Base-by-base conservation (phyloP, 1,284 basidiomycete genomes). In the Ganoderma meredithae region DNA sequence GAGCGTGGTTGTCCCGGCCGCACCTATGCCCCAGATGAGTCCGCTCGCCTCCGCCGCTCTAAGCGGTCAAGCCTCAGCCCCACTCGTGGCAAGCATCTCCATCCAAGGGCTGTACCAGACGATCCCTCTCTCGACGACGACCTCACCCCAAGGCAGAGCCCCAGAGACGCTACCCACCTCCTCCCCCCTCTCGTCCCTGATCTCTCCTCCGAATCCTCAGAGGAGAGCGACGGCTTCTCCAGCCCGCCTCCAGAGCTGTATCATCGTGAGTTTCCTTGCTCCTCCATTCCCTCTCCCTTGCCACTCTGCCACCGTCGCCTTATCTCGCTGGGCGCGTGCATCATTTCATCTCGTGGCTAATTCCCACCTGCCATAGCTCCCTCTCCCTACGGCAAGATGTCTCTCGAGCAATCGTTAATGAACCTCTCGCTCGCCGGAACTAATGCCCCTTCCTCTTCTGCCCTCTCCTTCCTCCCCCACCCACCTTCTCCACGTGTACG, bases 1-100 rank as follows among this genome's bases (percentile, higher is more conserved):
- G 90, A 86, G 72, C 87, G 90, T 67, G 90, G 90, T 43, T 90
- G 89, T 76, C 89, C 89, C 55, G 90, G 90, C 43, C 84, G 88
- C 68, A 91, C 89, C 1, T 92, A 91, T 76, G 79, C 78, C 61
- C 79, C 84, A 41, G 83, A 82, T 60, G 83, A 83, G 70, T 65
- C 72, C 62, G 60, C 59, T 62, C 27, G 66, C 19, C 56, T 31
- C 31, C 49, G 69, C 61, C 67, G 68, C 64, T 52, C 6, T 27
- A 72, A 70, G 49, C 63, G 69, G 6, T 7, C 60, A 25, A 74
- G 74, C 67, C 67, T 71, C 39, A 72, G 67, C 56, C 71, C 69
- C 19, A 22, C 58, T 8, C 25, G 69, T 36, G 81, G 81, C 65
- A 82, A 79, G 55, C 82, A 82, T 44, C 75, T 83, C 36, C 87